Evolutionary conservation across 75 land plant genomes (phyloP).

Genomic region (Gnetum montanum): DNA sequence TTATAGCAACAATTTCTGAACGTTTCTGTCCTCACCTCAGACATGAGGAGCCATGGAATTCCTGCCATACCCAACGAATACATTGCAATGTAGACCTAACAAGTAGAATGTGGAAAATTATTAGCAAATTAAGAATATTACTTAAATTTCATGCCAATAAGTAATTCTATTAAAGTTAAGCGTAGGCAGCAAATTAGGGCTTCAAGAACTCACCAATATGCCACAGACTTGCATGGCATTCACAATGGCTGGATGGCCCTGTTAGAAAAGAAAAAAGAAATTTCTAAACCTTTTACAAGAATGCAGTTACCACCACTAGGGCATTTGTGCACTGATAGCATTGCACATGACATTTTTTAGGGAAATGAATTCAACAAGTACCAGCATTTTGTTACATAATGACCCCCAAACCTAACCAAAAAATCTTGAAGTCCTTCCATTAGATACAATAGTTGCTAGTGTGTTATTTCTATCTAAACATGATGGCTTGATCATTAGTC

Average conservation of each 20-base stretch:
- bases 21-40: slow-evolving; percentile 21
- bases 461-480: neutral
- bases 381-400: too few relatives aligned
- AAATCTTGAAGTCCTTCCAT: too few relatives aligned
- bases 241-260: neutral
- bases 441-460: slow-evolving; percentile 1
- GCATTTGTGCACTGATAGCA: too few relatives aligned
- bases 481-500: too few relatives aligned
- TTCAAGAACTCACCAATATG: neutral
- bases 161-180: neutral
- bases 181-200: neutral
- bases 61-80: slow-evolving; percentile 33
- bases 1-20: neutral
- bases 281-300: too few relatives aligned
- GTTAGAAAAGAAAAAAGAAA: neutral
- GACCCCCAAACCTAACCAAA: too few relatives aligned
- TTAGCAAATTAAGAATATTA: neutral
- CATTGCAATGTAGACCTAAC: slow-evolving; percentile 25
- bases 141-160: neutral
- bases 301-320: too few relatives aligned
- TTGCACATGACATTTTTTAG: too few relatives aligned
- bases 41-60: slow-evolving; percentile 40
- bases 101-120: too few relatives aligned
- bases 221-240: neutral
- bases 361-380: too few relatives aligned